These are phyloP conservation scores for Macrolepiota fuliginosa DNA, from an alignment of 768 basidiomycete species.

Conservation along the genomic window DNA sequence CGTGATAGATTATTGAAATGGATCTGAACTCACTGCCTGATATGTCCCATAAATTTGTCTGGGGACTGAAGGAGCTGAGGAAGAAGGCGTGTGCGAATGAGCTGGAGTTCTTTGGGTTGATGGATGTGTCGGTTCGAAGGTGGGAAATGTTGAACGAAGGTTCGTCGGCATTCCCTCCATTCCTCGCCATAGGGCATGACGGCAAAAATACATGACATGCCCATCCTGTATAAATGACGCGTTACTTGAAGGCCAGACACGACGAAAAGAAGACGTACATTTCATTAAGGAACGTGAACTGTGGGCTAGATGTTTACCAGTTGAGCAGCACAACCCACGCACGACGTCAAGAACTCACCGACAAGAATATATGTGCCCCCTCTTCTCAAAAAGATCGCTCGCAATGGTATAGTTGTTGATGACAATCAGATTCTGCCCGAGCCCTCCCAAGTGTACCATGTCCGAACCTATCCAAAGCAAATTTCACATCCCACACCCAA, in stretches of 20 bases:
- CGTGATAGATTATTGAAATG: not conserved
- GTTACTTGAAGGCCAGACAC: not conserved
- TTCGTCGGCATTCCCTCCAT: conserved; percentile 39
- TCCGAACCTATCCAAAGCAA: conserved; percentile 23
- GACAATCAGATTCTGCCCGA: conserved; percentile 32
- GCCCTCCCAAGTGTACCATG: conserved; percentile 25
- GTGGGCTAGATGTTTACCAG: conserved; percentile 18
- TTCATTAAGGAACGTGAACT: conserved; percentile 27
- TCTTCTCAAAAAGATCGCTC: conserved; percentile 39
- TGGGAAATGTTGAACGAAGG: conserved; percentile 41
- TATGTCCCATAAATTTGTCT: conserved; percentile 32
- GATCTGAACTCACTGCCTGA: conserved; percentile 33
- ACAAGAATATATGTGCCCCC: conserved; percentile 40
- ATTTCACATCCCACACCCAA: not conserved
- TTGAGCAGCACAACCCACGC: not conserved
- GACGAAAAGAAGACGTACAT: conserved; percentile 13
- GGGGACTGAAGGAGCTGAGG: conserved; percentile 21
- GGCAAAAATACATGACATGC: conserved; percentile 37
- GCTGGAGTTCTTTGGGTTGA: conserved; percentile 22
- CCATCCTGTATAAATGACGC: conserved; percentile 29
- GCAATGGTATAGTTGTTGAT: conserved; percentile 33
- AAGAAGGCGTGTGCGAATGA: conserved; percentile 11
- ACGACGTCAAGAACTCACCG: conserved; percentile 21
- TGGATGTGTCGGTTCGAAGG: conserved; percentile 27
- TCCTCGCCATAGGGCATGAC: conserved; percentile 36